Base-by-base conservation (phyloP, 257 asterid species). In the Scutellaria minor region DNA sequence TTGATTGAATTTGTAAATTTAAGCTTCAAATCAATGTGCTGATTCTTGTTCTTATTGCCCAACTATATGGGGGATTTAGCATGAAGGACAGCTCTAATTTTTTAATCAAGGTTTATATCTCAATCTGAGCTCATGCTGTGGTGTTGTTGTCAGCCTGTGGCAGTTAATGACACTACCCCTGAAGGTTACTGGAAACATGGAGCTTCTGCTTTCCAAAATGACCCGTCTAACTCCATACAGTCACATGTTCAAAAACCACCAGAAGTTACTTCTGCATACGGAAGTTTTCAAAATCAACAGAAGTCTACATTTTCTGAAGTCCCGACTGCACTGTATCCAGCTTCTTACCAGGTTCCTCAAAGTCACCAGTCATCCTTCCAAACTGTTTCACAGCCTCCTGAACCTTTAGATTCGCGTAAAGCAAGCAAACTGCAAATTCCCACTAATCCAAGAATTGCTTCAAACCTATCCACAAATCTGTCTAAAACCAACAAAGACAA, bases 401-500 rank as follows among this genome's bases (percentile, higher is more conserved):
- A 83, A 61, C 81, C 80, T 48, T 44, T 78, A 78, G 95, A 92
- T 79, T 61, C 89, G 56, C 85, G 74, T 18, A 89, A 83, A 82
- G 87, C 80, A 68, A 82, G 75, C 83, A 92, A 87, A 79, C 13
- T 90, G 82, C 99, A 95, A 83, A 95, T 95, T 74, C 98, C 97
- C 7, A 92, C 96, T 73, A 95, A 95, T 83, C 98, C 98, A 64
- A 90, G 96, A 87, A 92, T 95, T 82, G 89, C 91, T 83, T 77
- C 97, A 57, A 92, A 73, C 80, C 69, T 90, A 77, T 81, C 86
- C 66, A 57, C 46, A 77, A 80, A 83, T 79, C 54, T 78, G 66
- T 78, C 85, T 40, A 92, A 85, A 82, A 76, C 75, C 39, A 96
- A 92, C 60, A 87, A 86, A 83, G 96, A 88, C 68, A 75, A 74